These are phyloP conservation scores for Naganishia randhawae DNA, from an alignment of 768 basidiomycete genomes.

Conservation along the genomic window DNA sequence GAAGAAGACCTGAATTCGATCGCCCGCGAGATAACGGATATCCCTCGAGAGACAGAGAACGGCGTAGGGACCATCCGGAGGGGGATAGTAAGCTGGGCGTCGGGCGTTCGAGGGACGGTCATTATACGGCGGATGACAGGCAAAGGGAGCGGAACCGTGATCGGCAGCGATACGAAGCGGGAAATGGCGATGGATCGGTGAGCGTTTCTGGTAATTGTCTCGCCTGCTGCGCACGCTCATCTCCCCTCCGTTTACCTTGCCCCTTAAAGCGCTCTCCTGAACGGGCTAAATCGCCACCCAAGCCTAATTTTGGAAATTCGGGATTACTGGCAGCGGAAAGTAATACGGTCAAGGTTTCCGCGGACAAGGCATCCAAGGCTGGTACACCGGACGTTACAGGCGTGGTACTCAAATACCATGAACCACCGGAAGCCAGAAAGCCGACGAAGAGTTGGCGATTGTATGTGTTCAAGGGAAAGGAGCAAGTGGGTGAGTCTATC, in stretches of 20 bases:
- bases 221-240: conserved; percentile 3
- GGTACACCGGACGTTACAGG: conserved; percentile 52
- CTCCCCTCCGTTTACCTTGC: not conserved
- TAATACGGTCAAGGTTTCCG: conserved; percentile 62
- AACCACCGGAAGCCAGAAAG: conserved; percentile 95
- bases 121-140: conserved; percentile 42
- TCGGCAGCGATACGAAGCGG: conserved; percentile 36
- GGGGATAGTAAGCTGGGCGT: conserved; percentile 8
- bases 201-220: conserved; percentile 19
- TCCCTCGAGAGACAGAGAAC: not conserved
- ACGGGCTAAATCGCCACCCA: conserved; percentile 61
- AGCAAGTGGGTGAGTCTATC: conserved; percentile 72
- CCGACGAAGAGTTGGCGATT: conserved; percentile 84
- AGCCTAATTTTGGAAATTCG: conserved; percentile 84
- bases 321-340: conserved; percentile 94
- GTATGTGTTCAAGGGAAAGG: conserved; percentile 94
- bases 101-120: conserved; percentile 3
- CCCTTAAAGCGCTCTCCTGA: conserved; percentile 28
- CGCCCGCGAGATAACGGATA: conserved; percentile 18
- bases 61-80: not conserved
- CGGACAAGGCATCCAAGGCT: conserved; percentile 62
- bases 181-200: conserved; percentile 23
- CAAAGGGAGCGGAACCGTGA: conserved; percentile 46
- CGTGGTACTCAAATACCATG: conserved; percentile 87
- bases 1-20: conserved; percentile 3